phyloP scores from a whole-genome alignment of 129 eudicot species.

The Pseudognaphalium luteoalbum region DNA sequence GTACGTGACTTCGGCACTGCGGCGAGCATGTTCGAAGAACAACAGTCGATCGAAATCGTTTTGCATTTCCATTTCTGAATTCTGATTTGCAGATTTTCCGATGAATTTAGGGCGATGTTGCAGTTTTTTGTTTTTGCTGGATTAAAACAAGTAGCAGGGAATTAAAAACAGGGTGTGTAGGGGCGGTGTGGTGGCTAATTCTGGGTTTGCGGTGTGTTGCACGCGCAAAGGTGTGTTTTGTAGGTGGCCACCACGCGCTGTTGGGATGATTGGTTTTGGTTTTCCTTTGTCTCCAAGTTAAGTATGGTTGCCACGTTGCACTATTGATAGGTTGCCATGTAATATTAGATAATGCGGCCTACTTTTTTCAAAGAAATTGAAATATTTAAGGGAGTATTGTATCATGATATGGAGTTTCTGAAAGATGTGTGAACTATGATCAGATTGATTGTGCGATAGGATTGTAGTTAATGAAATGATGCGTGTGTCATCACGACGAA shows the following conservation, averaged over 20 bases:
- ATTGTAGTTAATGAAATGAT: too few species aligned
- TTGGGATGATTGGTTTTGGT: background rate
- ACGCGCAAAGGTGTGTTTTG: too few species aligned
- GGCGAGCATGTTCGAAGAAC: slow-evolving; percentile 91
- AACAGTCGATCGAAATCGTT: slow-evolving; percentile 76
- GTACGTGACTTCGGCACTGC: slow-evolving; percentile 64
- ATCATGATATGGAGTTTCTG: too few species aligned
- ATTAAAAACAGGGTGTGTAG: background rate
- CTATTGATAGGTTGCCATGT: background rate
- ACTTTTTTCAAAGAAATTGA: too few species aligned
- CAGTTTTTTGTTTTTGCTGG: background rate
- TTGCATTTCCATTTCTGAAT: slow-evolving; percentile 53
- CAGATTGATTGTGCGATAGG: too few species aligned
- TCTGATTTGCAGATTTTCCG: background rate
- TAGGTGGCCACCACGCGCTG: background rate
- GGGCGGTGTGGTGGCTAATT: background rate
- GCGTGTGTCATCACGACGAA: too few species aligned
- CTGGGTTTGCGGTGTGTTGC: too few species aligned
- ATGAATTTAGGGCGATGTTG: background rate
- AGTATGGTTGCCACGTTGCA: background rate
- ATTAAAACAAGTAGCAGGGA: background rate
- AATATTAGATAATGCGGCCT: background rate
- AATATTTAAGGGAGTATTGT: too few species aligned
- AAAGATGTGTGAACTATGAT: too few species aligned
- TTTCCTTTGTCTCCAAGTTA: background rate